Evolutionary conservation across 305 asterid genomes (phyloP), one percentile per base, ranked within the genome.

Genomic region (Rubia tinctorum): DNA sequence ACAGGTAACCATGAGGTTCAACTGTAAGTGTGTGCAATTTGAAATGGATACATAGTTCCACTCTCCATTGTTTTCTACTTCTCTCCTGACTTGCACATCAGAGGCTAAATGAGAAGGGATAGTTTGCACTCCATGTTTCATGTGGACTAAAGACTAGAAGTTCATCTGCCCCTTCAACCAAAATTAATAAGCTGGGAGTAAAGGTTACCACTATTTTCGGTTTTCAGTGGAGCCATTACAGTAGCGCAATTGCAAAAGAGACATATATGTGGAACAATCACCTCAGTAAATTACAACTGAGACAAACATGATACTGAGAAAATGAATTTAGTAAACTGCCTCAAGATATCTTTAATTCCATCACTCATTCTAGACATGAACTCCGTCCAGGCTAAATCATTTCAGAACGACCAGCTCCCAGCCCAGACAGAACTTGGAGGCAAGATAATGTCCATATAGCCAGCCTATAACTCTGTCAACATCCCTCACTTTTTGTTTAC

Each of bases 81-180:
- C 7, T 67, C 20, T 49, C 66, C 66, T 68, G 44, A 68, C 42
- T 47, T 7, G 14, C 39, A 68, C 72, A 68, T 47, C 17, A 25
- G 43, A 25, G 40, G 40, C 40, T 37, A 44, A 6, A 37, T 34
- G 72, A 68, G 40, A 51, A 43, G 47, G 40, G 23, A 4, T 42
- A 67, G 39, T 43, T 15, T 8, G 39, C 18, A 10, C 49, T 40
- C 18, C 69, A 14, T n/a, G 42, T 63, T 39, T 45, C 60, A 68
- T 1, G 59, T 8, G 8, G 15, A 17, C 56, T 22, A 14, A 27
- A 2, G 27, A 37, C 61, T 47, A 42, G 9, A 11, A 67, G 5
- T 49, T 49, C 45, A 25, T 69, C 25, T 49, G 8, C 13, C 61
- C 47, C n/a, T 69, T 27, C 17, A 58, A 44, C 12, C 30, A 20